Evolutionary conservation across 352 stramenopile species (phyloP).

Genomic region (Phytophthora rubi): DNA sequence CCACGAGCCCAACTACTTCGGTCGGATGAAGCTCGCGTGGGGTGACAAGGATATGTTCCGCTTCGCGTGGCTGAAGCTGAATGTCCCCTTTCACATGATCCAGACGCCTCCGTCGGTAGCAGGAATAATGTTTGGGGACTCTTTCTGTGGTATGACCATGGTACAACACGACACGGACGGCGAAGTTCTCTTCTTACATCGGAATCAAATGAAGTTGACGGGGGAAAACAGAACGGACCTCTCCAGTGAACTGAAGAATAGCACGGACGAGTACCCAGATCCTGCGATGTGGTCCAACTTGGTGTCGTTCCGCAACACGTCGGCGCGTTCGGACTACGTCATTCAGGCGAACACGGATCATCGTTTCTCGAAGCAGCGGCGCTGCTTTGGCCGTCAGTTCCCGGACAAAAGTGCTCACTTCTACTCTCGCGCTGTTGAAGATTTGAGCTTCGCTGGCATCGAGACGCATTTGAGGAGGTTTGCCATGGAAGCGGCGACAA

Average conservation of each 20-base stretch:
- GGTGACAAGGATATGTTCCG: constrained; percentile 83
- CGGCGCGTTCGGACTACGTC: constrained; percentile 14
- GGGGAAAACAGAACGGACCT: constrained; percentile 26
- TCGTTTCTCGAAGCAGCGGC: neutral
- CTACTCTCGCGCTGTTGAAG: constrained; percentile 24
- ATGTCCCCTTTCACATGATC: constrained; percentile 61
- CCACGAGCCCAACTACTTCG: constrained; percentile 58
- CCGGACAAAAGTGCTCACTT: constrained; percentile 36
- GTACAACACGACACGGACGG: constrained; percentile 57
- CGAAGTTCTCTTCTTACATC: constrained; percentile 66
- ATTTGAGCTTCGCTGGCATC: constrained; percentile 28
- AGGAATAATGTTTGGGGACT: constrained; percentile 30
- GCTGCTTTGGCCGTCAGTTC: constrained; percentile 50
- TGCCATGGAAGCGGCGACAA: constrained; percentile 24
- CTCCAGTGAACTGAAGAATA: neutral
- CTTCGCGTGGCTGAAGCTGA: constrained; percentile 72
- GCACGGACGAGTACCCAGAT: constrained; percentile 5
- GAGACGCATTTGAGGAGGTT: constrained; percentile 33
- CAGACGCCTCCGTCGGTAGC: constrained; percentile 45
- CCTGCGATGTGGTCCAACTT: constrained; percentile 42
- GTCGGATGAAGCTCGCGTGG: constrained; percentile 57
- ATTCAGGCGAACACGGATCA: constrained; percentile 11
- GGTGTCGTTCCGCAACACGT: constrained; percentile 34
- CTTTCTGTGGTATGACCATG: constrained; percentile 78
- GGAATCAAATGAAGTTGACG: constrained; percentile 66